A percentile compares a stretch with the other conserved stretches of the same genome.
Evolutionary conservation across 306 rosid species (phyloP).

Genomic region (Clitoria ternatea): DNA sequence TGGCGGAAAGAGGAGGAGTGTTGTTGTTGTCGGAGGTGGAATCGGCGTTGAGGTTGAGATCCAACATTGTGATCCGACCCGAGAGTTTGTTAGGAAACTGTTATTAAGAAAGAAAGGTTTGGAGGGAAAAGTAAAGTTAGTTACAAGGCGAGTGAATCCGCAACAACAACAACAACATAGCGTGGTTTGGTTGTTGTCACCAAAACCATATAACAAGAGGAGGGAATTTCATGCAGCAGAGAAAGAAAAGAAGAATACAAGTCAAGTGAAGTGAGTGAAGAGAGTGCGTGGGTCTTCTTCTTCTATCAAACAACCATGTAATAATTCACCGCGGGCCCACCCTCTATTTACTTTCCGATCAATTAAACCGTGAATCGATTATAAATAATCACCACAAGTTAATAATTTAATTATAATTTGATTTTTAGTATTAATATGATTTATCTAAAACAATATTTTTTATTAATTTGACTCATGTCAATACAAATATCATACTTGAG

Average conservation of each 20-base stretch:
- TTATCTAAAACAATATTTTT: too few relatives aligned
- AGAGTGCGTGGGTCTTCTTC: neutral
- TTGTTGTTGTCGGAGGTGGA: slow-evolving; percentile 31
- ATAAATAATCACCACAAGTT: too few relatives aligned
- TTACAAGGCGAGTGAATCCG: neutral
- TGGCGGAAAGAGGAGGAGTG: slow-evolving; percentile 22
- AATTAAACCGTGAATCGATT: too few relatives aligned
- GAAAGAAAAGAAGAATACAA: neutral
- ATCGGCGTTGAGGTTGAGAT: slow-evolving; percentile 67
- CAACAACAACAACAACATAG: neutral
- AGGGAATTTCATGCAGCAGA: slow-evolving; percentile 23
- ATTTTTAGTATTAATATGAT: too few relatives aligned
- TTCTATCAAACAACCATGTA: neutral
- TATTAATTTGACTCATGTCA: too few relatives aligned
- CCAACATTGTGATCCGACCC: slow-evolving; percentile 49
- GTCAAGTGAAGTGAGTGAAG: neutral
- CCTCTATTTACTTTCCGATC: too few relatives aligned
- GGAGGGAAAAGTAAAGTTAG: slow-evolving; percentile 28
- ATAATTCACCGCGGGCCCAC: too few relatives aligned
- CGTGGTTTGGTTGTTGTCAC: too few relatives aligned
- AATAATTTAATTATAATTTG: too few relatives aligned
- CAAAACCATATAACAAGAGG: neutral
- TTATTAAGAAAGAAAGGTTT: neutral
- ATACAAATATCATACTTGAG: too few relatives aligned
- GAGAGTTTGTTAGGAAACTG: slow-evolving; percentile 17